Evolutionary conservation across 176 grass and related monocot species (phyloP).

Genomic region (Zoysia pacifica): DNA sequence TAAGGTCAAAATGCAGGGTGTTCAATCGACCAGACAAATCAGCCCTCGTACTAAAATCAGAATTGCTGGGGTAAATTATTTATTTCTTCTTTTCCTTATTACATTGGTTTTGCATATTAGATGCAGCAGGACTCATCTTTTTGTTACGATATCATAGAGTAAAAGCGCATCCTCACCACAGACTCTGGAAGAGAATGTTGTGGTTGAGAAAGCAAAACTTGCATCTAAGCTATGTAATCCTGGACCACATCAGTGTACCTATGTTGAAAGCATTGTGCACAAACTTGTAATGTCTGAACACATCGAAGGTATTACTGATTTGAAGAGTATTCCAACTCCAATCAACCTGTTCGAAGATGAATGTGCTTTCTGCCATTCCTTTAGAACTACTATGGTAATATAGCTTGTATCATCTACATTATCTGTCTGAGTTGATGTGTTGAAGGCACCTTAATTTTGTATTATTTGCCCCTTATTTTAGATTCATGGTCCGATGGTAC

Average conservation of each 20-base stretch:
- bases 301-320: background rate
- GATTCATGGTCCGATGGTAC: constrained; percentile 60
- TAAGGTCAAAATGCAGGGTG: constrained; percentile 15
- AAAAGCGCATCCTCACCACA: background rate
- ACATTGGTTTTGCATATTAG: background rate
- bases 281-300: background rate
- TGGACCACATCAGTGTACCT: background rate
- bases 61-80: constrained; percentile 1
- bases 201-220: background rate
- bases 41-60: background rate
- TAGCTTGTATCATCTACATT: background rate
- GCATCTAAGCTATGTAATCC: constrained; percentile 24
- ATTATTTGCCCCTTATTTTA: constrained; percentile 33
- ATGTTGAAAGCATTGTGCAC: constrained; percentile 2
- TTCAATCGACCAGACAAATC: background rate
- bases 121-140: background rate
- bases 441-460: constrained; percentile 19
- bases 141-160: constrained; percentile 20
- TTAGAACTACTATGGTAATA: constrained; percentile 53
- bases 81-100: background rate
- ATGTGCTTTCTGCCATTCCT: constrained; percentile 81
- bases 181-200: background rate
- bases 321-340: constrained; percentile 38
- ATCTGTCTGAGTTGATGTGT: background rate
- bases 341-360: constrained; percentile 66